phyloP scores from a whole-genome alignment of 2,329 filamentous ascomycete species.

The Aureobasidium sp. region DNA sequence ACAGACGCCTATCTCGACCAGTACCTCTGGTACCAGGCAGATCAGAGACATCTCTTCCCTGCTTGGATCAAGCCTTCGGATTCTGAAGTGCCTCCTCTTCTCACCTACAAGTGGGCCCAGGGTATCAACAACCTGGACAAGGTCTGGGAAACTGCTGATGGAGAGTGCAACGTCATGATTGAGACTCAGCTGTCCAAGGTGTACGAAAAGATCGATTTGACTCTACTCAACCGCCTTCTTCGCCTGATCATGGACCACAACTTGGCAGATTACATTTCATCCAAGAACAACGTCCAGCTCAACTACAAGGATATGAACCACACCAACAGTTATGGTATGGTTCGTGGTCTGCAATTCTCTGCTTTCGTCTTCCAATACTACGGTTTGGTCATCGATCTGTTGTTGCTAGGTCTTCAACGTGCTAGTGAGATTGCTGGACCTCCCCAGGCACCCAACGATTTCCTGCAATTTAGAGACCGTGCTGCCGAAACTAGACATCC shows the following conservation, averaged over 20 bases:
- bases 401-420: constrained; percentile 85
- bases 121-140: constrained; percentile 96
- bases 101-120: constrained; percentile 98
- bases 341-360: constrained; percentile 94
- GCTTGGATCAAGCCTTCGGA: constrained; percentile 99
- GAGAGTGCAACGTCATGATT: constrained; percentile 97
- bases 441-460: constrained; percentile 90
- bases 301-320: constrained; percentile 99
- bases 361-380: constrained; percentile 99
- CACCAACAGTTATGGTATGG: constrained; percentile 97
- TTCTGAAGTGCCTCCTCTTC: constrained; percentile 86
- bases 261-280: constrained; percentile 95
- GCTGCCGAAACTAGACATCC: constrained; percentile 89
- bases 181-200: constrained; percentile 98
- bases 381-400: constrained; percentile 84
- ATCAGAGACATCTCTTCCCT: constrained; percentile 93
- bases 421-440: constrained; percentile 97
- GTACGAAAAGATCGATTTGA: constrained; percentile 98
- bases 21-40: constrained; percentile 98
- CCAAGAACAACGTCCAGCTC: constrained; percentile 98
- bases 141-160: constrained; percentile 88
- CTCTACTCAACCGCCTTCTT: constrained; percentile 83
- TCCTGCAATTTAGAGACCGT: constrained; percentile 90
- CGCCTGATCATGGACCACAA: constrained; percentile 99
- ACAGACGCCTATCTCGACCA: constrained; percentile 98